phyloP scores from a whole-genome alignment of 208 protist species.

The Endotrypanum monterogeii region DNA sequence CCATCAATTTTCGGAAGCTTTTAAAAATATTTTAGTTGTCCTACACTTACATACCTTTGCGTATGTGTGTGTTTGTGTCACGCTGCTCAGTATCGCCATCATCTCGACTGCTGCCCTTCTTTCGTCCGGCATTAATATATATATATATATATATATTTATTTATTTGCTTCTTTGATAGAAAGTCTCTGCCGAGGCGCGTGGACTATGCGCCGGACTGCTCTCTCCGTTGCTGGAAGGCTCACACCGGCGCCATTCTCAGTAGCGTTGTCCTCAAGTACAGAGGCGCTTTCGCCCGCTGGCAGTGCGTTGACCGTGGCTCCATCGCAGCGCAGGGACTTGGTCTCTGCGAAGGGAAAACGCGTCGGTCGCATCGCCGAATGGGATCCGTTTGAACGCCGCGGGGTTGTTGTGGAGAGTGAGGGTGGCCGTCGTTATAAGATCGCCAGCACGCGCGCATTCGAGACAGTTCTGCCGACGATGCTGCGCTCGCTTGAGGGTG shows the following conservation, averaged over 20 bases:
- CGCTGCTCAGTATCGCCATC: no score
- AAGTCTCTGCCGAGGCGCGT: neutral
- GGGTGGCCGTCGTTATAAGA: constrained; percentile 51
- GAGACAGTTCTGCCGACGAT: constrained; percentile 84
- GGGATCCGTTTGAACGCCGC: constrained; percentile 80
- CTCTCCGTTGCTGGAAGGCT: constrained; percentile 6
- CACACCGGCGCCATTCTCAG: constrained; percentile 3
- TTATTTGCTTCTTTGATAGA: neutral
- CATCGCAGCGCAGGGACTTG: neutral
- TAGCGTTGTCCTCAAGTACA: neutral
- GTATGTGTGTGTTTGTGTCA: neutral
- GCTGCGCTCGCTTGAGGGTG: constrained; percentile 65
- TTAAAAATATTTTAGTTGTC: neutral
- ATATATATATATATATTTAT: neutral
- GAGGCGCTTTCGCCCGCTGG: neutral
- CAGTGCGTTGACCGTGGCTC: neutral
- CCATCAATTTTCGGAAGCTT: no score
- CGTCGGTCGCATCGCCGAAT: constrained; percentile 55
- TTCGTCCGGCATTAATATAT: neutral
- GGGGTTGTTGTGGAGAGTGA: constrained; percentile 62
- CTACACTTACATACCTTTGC: neutral
- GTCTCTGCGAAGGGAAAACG: constrained; percentile 10
- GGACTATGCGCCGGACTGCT: constrained; percentile 9
- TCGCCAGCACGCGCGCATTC: constrained; percentile 82
- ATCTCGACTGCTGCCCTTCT: no score